Percentiles rank a stretch among this genome's conserved stretches.
Evolutionary conservation across 2,329 filamentous ascomycete genomes (phyloP).

Genomic region (Botryosphaeria dothidea): DNA sequence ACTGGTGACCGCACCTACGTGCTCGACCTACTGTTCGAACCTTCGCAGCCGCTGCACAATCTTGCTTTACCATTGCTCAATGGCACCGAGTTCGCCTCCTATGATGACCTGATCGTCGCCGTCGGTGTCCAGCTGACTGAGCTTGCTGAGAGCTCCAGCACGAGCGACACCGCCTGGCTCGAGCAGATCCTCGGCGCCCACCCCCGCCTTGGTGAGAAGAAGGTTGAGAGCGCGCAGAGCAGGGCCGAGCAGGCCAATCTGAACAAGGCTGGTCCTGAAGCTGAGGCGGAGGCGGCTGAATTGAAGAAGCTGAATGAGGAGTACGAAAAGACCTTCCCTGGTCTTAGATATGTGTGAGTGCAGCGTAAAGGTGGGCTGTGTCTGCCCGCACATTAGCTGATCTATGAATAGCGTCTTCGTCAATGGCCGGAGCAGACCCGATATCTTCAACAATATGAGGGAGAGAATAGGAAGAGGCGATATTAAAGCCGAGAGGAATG

Average conservation of each 20-base stretch:
- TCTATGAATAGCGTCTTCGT: slow-evolving; percentile 70
- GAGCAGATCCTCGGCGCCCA: slow-evolving; percentile 77
- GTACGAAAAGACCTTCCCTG: slow-evolving; percentile 81
- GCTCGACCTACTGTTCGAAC: slow-evolving; percentile 84
- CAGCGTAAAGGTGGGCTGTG: background rate
- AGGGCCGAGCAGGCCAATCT: slow-evolving; percentile 80
- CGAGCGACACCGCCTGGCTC: slow-evolving; percentile 58
- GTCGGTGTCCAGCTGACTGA: slow-evolving; percentile 63
- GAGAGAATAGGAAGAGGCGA: slow-evolving; percentile 69
- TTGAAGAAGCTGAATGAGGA: slow-evolving; percentile 68
- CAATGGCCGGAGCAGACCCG: slow-evolving; percentile 71
- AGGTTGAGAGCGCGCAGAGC: slow-evolving; percentile 79
- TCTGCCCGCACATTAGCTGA: background rate
- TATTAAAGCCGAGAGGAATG: slow-evolving; percentile 65
- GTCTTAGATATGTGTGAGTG: slow-evolving; percentile 73
- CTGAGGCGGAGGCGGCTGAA: slow-evolving; percentile 54
- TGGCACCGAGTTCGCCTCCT: slow-evolving; percentile 61
- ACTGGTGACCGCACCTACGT: slow-evolving; percentile 56
- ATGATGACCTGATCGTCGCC: slow-evolving; percentile 67
- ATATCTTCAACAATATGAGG: slow-evolving; percentile 82
- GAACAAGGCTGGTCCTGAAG: slow-evolving; percentile 44
- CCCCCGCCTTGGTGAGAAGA: slow-evolving; percentile 78
- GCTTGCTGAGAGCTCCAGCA: slow-evolving; percentile 28
- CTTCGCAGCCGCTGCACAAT: slow-evolving; percentile 71
- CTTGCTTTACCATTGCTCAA: slow-evolving; percentile 70